Conservation (phyloP, 345 rosid genomes). For the Eutrema heterophyllum region DNA sequence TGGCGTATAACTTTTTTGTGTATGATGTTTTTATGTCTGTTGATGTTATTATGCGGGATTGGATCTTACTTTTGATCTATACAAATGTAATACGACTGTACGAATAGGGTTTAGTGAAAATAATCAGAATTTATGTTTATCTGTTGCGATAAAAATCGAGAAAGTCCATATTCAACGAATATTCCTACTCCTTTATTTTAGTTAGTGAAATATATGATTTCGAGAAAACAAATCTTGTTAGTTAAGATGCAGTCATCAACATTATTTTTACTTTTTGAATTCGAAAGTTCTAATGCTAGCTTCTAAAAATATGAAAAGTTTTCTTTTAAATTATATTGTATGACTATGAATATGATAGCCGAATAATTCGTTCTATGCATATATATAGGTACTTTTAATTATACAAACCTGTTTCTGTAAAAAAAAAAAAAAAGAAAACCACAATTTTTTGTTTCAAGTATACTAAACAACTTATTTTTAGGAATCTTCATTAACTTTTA, state of each 20-base stretch:
- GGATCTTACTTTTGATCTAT: not conserved
- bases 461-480: not conserved
- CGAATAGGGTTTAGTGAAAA: not conserved
- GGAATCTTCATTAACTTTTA: not conserved
- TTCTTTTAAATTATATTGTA: not conserved
- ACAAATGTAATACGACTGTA: not conserved
- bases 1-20: not conserved
- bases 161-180: conserved; percentile 21
- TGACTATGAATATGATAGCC: not conserved
- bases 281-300: not conserved
- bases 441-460: no score
- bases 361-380: not conserved
- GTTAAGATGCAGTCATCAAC: conserved; percentile 1
- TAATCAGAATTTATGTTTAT: not conserved
- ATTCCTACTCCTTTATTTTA: conserved; percentile 15
- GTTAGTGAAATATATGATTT: conserved; percentile 2
- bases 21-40: not conserved
- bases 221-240: conserved; percentile 6
- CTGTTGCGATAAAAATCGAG: not conserved
- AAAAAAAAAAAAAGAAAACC: not conserved
- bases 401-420: not conserved
- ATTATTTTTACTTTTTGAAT: not conserved
- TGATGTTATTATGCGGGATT: not conserved
- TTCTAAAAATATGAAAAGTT: not conserved
- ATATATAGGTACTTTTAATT: not conserved